phyloP scores from a whole-genome alignment of 2,329 filamentous ascomycete species.

The Didymella pinodella region DNA sequence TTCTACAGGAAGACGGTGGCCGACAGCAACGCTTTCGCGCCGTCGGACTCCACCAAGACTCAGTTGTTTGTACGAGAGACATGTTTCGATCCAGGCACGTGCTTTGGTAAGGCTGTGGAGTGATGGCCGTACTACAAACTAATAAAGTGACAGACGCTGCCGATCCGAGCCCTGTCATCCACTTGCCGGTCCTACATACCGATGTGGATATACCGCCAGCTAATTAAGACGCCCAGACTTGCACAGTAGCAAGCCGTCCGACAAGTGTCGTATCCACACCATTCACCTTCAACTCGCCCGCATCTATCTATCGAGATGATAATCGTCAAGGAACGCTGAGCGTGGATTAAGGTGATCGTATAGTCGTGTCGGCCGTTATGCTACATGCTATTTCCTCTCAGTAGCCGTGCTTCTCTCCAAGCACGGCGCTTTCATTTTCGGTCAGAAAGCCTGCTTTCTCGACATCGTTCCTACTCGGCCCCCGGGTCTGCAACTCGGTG shows the following conservation, averaged over 20 bases:
- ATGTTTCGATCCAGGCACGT: slow-evolving; percentile 22
- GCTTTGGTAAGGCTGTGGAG: not conserved
- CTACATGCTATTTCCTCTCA: slow-evolving; percentile 15
- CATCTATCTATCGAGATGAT: not conserved
- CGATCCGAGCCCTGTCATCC: slow-evolving; percentile 14
- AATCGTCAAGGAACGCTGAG: not conserved
- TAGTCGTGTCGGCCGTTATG: slow-evolving; percentile 19
- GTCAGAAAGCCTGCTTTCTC: slow-evolving; percentile 26
- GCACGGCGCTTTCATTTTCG: slow-evolving; percentile 4
- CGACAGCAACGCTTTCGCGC: not conserved
- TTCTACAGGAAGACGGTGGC: slow-evolving; percentile 35
- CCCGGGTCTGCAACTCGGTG: slow-evolving; percentile 23
- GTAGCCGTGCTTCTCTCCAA: slow-evolving; percentile 19
- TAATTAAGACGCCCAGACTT: not conserved
- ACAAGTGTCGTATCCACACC: not conserved
- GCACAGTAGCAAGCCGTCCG: not conserved
- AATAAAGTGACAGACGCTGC: slow-evolving; percentile 19
- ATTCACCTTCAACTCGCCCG: not conserved
- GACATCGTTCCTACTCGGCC: slow-evolving; percentile 18
- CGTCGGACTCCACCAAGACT: slow-evolving; percentile 8
- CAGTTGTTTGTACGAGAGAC: slow-evolving; percentile 39
- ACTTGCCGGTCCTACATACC: slow-evolving; percentile 32
- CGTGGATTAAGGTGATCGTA: slow-evolving; percentile 1
- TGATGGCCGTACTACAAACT: slow-evolving; percentile 1
- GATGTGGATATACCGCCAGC: not conserved